Conservation (phyloP, 768 basidiomycete species). For the Coprinellus micaceus region DNA sequence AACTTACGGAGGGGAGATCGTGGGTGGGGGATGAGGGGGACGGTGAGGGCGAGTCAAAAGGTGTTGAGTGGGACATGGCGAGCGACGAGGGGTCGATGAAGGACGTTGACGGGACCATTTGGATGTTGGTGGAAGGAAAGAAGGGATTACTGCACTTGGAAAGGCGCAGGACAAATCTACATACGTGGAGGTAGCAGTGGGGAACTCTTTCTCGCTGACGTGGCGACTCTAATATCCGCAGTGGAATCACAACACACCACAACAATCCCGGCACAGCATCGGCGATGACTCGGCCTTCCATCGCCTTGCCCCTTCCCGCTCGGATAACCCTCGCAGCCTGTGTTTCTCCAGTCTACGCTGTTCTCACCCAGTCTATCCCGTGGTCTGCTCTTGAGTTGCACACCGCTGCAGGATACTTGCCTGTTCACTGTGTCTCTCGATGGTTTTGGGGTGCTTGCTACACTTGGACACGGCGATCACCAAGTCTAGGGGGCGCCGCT, state of each 20-base stretch:
- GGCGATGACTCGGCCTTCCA: neutral
- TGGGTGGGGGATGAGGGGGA: constrained; percentile 21
- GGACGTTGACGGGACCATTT: neutral
- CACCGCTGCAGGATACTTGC: neutral
- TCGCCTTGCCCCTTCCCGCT: neutral
- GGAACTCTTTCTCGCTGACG: constrained; percentile 16
- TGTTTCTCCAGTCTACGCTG: neutral
- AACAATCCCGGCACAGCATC: constrained; percentile 1
- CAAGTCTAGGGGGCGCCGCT: too few species aligned
- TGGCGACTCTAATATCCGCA: constrained; percentile 12
- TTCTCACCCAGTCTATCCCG: neutral
- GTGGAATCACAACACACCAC: neutral
- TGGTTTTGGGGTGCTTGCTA: too few species aligned
- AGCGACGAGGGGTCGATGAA: constrained; percentile 6
- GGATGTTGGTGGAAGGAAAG: constrained; percentile 3
- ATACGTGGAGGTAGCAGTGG: constrained; percentile 33
- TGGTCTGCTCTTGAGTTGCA: neutral
- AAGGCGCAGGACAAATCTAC: constrained; percentile 28
- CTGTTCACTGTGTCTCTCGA: too few species aligned
- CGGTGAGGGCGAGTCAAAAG: constrained; percentile 22
- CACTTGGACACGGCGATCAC: too few species aligned
- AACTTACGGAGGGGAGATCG: constrained; percentile 4
- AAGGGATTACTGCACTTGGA: constrained; percentile 26
- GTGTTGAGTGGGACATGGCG: constrained; percentile 17
- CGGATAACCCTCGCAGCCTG: neutral